Evolutionary conservation across 495 filamentous ascomycete genomes (phyloP), one percentile per base, ranked within the genome.

Genomic region (Oleoguttula mirabilis): DNA sequence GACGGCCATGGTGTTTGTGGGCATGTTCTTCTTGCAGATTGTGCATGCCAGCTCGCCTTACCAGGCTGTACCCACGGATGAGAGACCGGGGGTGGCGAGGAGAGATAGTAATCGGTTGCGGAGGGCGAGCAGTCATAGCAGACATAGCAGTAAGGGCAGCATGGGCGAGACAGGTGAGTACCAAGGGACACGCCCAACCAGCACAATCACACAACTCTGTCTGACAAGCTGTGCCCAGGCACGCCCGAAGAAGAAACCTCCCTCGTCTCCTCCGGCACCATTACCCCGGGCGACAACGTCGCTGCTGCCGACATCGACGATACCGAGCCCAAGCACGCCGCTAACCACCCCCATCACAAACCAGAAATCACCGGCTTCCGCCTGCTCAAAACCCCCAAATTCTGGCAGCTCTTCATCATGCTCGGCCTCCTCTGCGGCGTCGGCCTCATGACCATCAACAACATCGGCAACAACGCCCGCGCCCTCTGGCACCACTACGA

Each of bases 401-500:
- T 96, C 61, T 96, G 87, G 84, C 77, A 90, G 51, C 64, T 92
- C 28, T 96, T 86, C 58, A 52, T 72, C 37, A 74, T 92, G 27
- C 80, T 96, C 72, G 88, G 80, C 23, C 70, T 95, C 12, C 66
- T 96, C 47, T 85, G 86, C 15, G 90, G 90, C 31, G 82, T 94
- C 56, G 90, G 90, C 10, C 62, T 96, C 55, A 98, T 98, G 90
- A 96, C 92, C 2, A 98, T 98, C 59, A 98, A 98, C 62, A 98
- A 98, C 56, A 96, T 98, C 60, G 92, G 90, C 34, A 92, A 94
- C 56, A 80, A 87, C 58, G 67, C 74, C 40, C 72, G 73, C 56
- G 76, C 77, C 14, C 68, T 94, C 7, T 94, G 87, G 87, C 73
- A 70, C 31, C 74, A 82, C 56, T 90, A 82, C 56, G 84, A 94